Evolutionary conservation across 192 early-diverging fungal species (phyloP).

Genomic region (Podila horticola): DNA sequence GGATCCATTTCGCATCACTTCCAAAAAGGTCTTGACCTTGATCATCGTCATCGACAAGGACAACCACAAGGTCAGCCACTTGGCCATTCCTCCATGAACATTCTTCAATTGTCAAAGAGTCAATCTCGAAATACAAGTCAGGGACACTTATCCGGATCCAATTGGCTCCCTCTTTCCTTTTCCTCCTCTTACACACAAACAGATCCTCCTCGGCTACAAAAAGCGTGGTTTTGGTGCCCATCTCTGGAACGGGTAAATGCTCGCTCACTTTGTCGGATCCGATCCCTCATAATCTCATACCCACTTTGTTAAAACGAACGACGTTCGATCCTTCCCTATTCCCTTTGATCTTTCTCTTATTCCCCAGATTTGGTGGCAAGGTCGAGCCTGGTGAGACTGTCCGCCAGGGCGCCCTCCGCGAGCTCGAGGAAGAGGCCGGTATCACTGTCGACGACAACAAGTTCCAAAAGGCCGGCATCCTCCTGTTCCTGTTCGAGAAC

Average conservation of each 20-base stretch:
- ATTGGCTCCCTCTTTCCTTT: background rate
- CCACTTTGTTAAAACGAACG: no score
- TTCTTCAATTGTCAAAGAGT: background rate
- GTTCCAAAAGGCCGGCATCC: conserved; percentile 62
- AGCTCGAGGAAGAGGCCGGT: conserved; percentile 70
- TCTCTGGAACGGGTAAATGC: conserved; percentile 68
- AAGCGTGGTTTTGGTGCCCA: conserved; percentile 81
- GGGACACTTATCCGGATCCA: background rate
- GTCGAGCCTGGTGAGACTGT: conserved; percentile 75
- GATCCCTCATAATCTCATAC: no score
- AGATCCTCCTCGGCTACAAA: conserved; percentile 81
- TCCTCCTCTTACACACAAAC: no score
- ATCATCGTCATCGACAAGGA: conserved; percentile 53
- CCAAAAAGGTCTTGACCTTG: conserved; percentile 61
- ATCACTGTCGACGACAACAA: conserved; percentile 50
- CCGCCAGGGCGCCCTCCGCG: conserved; percentile 68
- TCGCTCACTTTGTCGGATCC: background rate
- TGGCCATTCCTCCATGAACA: background rate
- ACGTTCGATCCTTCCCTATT: background rate
- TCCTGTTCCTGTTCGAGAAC: conserved; percentile 74
- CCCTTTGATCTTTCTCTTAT: background rate
- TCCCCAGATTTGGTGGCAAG: conserved; percentile 79
- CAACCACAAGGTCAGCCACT: conserved; percentile 14
- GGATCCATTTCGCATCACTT: conserved; percentile 39
- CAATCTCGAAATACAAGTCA: background rate